These are phyloP conservation scores for Nevesoporus exiguus DNA, from an alignment of 768 basidiomycete genomes.

Conservation along the genomic window DNA sequence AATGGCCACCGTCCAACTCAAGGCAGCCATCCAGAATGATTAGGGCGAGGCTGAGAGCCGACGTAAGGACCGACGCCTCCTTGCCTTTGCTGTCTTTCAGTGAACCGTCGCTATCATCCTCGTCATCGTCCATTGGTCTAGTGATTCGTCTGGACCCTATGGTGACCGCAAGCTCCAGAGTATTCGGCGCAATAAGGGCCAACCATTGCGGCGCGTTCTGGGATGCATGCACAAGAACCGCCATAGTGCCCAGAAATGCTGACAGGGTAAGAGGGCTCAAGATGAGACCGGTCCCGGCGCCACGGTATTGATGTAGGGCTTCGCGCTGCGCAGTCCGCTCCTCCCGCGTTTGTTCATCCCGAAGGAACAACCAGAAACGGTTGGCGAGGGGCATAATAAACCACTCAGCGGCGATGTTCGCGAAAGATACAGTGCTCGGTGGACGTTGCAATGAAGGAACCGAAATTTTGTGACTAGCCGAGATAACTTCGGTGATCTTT, in stretches of 20 bases:
- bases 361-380: constrained; percentile 92
- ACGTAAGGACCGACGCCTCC: constrained; percentile 70
- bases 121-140: constrained; percentile 33
- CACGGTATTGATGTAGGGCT: constrained; percentile 55
- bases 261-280: constrained; percentile 74
- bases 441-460: constrained; percentile 5
- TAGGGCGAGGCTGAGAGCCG: constrained; percentile 75
- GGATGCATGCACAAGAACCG: constrained; percentile 78
- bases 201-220: constrained; percentile 81
- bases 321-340: constrained; percentile 59
- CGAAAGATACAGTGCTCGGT: constrained; percentile 41
- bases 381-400: constrained; percentile 90
- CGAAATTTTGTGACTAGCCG: constrained; percentile 18
- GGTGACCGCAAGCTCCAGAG: constrained; percentile 79
- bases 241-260: constrained; percentile 71
- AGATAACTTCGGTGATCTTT: constrained; percentile 43
- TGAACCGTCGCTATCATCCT: constrained; percentile 30
- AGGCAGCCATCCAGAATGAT: constrained; percentile 71
- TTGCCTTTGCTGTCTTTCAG: constrained; percentile 34
- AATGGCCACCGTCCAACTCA: constrained; percentile 73
- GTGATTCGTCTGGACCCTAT: constrained; percentile 68
- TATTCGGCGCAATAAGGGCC: constrained; percentile 73
- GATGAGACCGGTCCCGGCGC: constrained; percentile 79
- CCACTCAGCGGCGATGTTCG: constrained; percentile 75
- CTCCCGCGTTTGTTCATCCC: constrained; percentile 78